A percentile compares a stretch with the other conserved stretches of the same genome.
These are phyloP conservation scores for Sphaerulina musiva DNA, from an alignment of 2,329 filamentous ascomycete species.

Conservation along the genomic window DNA sequence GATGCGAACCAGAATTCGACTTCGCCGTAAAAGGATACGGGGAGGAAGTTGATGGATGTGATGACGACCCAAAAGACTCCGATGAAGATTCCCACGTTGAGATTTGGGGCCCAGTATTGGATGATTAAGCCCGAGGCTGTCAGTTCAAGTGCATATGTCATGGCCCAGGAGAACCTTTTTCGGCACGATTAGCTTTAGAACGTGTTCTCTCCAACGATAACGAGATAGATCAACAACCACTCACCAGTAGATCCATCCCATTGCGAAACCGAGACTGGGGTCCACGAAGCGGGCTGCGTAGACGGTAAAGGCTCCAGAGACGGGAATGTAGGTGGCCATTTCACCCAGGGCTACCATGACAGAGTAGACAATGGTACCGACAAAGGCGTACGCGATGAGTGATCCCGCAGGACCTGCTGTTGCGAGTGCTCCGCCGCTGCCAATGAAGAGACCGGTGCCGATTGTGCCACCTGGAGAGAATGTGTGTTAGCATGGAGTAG, in stretches of 20 bases:
- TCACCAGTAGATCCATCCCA: conserved; percentile 42
- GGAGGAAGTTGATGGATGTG: conserved; percentile 45
- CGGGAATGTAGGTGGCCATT: conserved; percentile 57
- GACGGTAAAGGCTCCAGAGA: conserved; percentile 49
- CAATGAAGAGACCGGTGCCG: conserved; percentile 38
- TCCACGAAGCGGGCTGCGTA: conserved; percentile 45
- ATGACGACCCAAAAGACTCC: conserved; percentile 34
- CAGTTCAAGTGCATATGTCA: conserved; percentile 37
- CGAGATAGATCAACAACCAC: too few relatives aligned
- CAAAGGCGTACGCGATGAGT: conserved; percentile 41
- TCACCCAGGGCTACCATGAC: conserved; percentile 48
- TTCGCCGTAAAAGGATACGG: conserved; percentile 49
- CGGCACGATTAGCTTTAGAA: too few relatives aligned
- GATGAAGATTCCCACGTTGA: conserved; percentile 39
- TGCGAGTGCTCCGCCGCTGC: conserved; percentile 35
- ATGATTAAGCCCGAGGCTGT: conserved; percentile 37
- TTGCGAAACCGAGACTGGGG: conserved; percentile 42
- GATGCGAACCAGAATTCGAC: conserved; percentile 50
- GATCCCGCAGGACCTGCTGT: conserved; percentile 40
- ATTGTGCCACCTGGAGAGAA: conserved; percentile 21
- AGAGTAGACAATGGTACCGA: conserved; percentile 41
- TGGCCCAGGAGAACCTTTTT: conserved; percentile 36
- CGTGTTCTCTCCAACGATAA: too few relatives aligned
- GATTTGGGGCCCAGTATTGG: conserved; percentile 36
- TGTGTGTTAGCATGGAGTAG: background rate